Base-by-base conservation (phyloP, 371 early-diverging fungal species). In the Lichtheimia hyalospora region DNA sequence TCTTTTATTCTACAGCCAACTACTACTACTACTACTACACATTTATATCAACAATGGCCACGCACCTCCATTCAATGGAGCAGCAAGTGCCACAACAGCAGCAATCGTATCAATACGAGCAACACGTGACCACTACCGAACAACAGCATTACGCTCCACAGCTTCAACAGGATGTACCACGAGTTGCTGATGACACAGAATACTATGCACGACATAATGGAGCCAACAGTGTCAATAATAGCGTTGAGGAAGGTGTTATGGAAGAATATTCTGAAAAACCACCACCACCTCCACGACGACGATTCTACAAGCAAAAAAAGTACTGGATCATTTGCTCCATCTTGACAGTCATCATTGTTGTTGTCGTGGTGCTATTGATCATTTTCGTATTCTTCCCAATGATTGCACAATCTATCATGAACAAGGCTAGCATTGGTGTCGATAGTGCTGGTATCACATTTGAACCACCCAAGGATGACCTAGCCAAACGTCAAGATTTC, bases 371-470 rank as follows among this genome's bases (percentile, higher is more conserved):
- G 10, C 52, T 78, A 1, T 55, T 84, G 8, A 66, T 67, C 3
- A 67, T 82, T 7, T 82, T 80, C 57, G 86, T 85, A 3, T 71
- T 79, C 44, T 69, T 85, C 64, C 84, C 84, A 24, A 81, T 77
- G 69, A 69, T 85, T 25, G 82, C 82, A 28, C 86, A 85, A 66
- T 46, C 58, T 12, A 63, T 81, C 54, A 73, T 85, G 67, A 81
- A 85, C 61, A 57, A 75, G 21, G 66, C 74, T 34, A 61, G 58
- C 15, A 77, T 85, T 62, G 60, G 69, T 25, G 76, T 85, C 56
- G 58, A 71, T 24, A 66, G 54, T 28, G 77, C 83, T 24, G 70
- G 72, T 21, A 85, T 85, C 52, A 61, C 82, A 39, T 77, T 79
- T 58, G 73, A 74, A 18, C 63, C 64, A 27, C 59, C 68, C 1